Percentiles rank a stretch among this genome's conserved stretches.
Conservation (phyloP, 192 early-diverging fungal species). For the Coemansia sp. region DNA sequence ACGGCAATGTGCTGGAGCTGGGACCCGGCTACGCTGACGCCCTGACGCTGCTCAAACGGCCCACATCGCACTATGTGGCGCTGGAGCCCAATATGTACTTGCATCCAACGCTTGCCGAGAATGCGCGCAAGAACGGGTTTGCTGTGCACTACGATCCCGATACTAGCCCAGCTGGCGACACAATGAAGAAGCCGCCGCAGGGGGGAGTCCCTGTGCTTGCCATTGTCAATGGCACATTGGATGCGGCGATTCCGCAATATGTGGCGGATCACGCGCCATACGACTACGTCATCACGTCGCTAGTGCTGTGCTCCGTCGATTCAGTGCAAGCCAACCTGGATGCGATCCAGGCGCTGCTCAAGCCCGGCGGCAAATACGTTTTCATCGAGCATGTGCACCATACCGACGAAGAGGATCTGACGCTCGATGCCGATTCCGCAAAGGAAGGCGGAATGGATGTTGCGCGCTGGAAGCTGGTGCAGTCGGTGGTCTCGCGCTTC, state of each 20-base stretch:
- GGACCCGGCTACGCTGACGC: conserved; percentile 36
- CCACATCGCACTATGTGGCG: conserved; percentile 14
- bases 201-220: conserved; percentile 10
- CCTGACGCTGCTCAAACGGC: conserved; percentile 8
- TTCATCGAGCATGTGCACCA: conserved; percentile 45
- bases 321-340: conserved; percentile 26
- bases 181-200: background rate
- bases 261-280: conserved; percentile 32
- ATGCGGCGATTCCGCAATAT: conserved; percentile 18
- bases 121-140: conserved; percentile 23
- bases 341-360: conserved; percentile 23
- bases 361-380: conserved; percentile 34
- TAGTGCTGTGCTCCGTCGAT: conserved; percentile 41
- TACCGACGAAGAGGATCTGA: conserved; percentile 14
- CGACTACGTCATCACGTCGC: conserved; percentile 31
- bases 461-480: conserved; percentile 14
- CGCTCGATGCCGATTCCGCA: conserved; percentile 1
- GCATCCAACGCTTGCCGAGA: conserved; percentile 18
- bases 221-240: conserved; percentile 48
- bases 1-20: conserved; percentile 37
- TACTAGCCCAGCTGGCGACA: conserved; percentile 11
- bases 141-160: conserved; percentile 23
- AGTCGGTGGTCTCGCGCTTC: conserved; percentile 16
- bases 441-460: conserved; percentile 5
- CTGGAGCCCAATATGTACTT: conserved; percentile 33